phyloP scores from a whole-genome alignment of 1,284 basidiomycete genomes.

The Entoloma clypeatum region DNA sequence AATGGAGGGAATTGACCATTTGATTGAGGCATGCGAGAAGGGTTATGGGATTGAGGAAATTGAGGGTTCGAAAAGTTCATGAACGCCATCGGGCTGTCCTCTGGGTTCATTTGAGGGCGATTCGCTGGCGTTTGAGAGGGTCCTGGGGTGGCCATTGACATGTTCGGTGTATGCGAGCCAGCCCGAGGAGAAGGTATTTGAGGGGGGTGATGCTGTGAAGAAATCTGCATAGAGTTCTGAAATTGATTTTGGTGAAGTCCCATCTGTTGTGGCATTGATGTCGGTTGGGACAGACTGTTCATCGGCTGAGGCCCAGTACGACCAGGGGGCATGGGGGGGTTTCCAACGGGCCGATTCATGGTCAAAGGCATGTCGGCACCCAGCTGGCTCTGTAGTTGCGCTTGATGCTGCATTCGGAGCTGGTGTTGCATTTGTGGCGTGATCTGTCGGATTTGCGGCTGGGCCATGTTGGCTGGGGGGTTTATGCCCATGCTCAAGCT shows the following conservation, averaged over 20 bases:
- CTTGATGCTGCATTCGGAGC: constrained; percentile 29
- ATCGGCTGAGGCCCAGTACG: constrained; percentile 48
- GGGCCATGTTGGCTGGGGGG: constrained; percentile 36
- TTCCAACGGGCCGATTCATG: constrained; percentile 34
- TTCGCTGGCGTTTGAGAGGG: constrained; percentile 41
- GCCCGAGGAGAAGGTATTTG: constrained; percentile 45
- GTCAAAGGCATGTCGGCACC: constrained; percentile 39
- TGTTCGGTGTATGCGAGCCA: constrained; percentile 36
- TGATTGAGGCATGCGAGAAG: constrained; percentile 37
- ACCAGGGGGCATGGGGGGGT: constrained; percentile 36
- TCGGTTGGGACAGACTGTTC: constrained; percentile 46
- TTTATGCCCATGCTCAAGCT: constrained; percentile 42
- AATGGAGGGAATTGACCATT: constrained; percentile 37
- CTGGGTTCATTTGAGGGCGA: constrained; percentile 42
- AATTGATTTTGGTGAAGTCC: constrained; percentile 40
- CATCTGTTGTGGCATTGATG: constrained; percentile 35
- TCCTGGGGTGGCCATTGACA: constrained; percentile 41
- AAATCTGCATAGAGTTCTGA: constrained; percentile 35
- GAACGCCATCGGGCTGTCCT: constrained; percentile 40
- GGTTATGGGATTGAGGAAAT: constrained; percentile 34
- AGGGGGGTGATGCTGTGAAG: constrained; percentile 34
- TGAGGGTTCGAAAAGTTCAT: constrained; percentile 39
- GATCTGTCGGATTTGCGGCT: constrained; percentile 32
- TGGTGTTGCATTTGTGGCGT: constrained; percentile 32
- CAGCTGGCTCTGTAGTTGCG: constrained; percentile 37